Evolutionary conservation across 2,329 filamentous ascomycete species (phyloP), one percentile per base, ranked within the genome.

Genomic region (Talaromyces sp.): DNA sequence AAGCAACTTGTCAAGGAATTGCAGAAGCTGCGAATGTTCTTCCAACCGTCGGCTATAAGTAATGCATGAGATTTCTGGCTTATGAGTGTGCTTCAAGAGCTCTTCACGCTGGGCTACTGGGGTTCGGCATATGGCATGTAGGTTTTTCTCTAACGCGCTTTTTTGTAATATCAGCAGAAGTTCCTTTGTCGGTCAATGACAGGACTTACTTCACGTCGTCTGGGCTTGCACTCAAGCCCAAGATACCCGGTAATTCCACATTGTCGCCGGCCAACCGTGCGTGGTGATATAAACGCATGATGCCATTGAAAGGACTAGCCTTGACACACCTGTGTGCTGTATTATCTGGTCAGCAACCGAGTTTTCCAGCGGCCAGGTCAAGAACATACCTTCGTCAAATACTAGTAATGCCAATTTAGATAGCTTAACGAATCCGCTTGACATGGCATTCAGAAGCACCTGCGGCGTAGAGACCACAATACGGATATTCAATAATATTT

Each of bases 201-300:
- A 27, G 44, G 9, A 47, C 44, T 8, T 47, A 47, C 44, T 47
- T 5, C 18, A 47, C 44, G 10, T 47, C 23, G 7, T 23, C n/a
- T 0, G 92, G 92, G 64, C 90, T 96, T 0, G 92, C 92, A 6
- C 89, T 93, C 28, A 96, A 79, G 0, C 92, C 92, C 5, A 96
- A 78, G 31, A 96, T 88, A 23, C 81, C 79, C 0, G 92, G 92
- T 8, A 78, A 69, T 53, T 60, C 61, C n/a, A 67, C 63, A 12
- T 64, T 44, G 0, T 72, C 63, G 0, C 79, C 80, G 1, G 63
- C 62, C 12, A 63, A 65, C 59, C 65, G 57, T 80, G 81, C 18
- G 71, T 73, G 31, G 64, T 86, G 84, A 68, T 96, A 96, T 66
- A 89, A 88, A 31, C 75, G 78, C 89, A 96, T 94, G 36, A 96